phyloP scores from a whole-genome alignment of 1,284 basidiomycete species.

The Ustilago loliicola region DNA sequence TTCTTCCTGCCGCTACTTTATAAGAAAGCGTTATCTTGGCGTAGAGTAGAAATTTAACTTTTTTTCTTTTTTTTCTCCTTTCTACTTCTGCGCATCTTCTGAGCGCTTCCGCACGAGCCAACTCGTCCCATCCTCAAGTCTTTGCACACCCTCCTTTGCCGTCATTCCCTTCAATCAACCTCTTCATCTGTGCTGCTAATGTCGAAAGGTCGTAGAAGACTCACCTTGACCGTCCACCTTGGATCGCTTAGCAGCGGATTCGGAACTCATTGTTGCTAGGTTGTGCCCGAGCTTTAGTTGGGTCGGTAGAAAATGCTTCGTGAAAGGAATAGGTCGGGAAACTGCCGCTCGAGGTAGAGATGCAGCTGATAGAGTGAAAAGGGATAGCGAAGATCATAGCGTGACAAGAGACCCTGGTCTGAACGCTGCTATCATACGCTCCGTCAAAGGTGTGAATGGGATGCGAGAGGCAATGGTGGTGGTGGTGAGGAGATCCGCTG shows the following conservation, averaged over 20 bases:
- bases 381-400: not conserved
- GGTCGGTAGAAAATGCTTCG: not conserved
- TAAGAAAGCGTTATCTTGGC: no score
- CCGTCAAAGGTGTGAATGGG: not conserved
- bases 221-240: conserved; percentile 44
- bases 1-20: no score
- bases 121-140: no score
- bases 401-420: not conserved
- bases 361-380: not conserved
- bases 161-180: no score
- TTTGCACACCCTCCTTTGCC: no score
- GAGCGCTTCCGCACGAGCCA: no score
- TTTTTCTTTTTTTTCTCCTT: conserved; percentile 1
- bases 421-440: conserved; percentile 1
- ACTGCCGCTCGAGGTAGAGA: not conserved
- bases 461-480: not conserved
- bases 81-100: no score
- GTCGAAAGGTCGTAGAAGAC: not conserved
- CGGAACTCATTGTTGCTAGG: conserved; percentile 18
- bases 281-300: not conserved
- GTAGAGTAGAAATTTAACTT: no score
- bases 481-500: not conserved
- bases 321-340: not conserved
- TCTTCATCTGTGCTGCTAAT: conserved; percentile 7
- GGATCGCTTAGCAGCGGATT: conserved; percentile 24